These are phyloP conservation scores for Secale cereale DNA, from an alignment of 176 grass and related monocot genomes.

Conservation along the genomic window DNA sequence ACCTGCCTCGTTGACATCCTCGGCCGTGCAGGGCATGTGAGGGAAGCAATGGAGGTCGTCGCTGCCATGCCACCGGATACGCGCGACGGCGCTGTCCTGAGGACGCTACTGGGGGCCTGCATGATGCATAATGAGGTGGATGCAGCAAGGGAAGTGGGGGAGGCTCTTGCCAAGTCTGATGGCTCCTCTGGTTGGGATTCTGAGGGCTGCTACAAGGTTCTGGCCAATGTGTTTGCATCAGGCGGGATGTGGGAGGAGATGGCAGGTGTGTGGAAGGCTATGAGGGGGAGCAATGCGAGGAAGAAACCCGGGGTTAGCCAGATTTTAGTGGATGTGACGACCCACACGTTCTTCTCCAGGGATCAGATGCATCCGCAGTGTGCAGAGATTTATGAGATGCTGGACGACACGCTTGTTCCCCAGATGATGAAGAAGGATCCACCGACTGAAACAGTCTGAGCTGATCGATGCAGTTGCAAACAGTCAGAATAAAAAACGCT, in stretches of 20 bases:
- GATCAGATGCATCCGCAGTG: constrained; percentile 36
- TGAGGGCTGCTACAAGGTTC: constrained; percentile 31
- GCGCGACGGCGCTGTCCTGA: constrained; percentile 41
- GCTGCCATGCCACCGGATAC: not conserved
- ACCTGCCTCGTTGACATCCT: constrained; percentile 73
- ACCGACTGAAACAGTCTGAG: not conserved
- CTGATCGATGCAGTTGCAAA: not conserved
- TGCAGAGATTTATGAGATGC: constrained; percentile 48
- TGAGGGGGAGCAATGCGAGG: constrained; percentile 44
- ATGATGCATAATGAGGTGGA: constrained; percentile 55
- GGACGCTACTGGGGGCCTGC: constrained; percentile 57
- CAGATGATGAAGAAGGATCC: constrained; percentile 33
- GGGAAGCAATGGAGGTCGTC: constrained; percentile 61
- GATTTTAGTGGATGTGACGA: constrained; percentile 26
- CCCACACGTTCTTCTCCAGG: constrained; percentile 42
- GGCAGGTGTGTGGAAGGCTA: constrained; percentile 44
- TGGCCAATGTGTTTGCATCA: constrained; percentile 50
- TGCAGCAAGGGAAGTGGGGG: constrained; percentile 35
- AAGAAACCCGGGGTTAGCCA: constrained; percentile 35
- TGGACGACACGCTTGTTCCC: constrained; percentile 34
- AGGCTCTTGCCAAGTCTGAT: constrained; percentile 26
- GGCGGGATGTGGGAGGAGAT: constrained; percentile 29
- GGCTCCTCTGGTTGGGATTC: constrained; percentile 9
- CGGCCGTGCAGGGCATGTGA: constrained; percentile 40
- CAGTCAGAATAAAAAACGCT: not conserved